A percentile compares a stretch with the other conserved stretches of the same genome.
phyloP scores from a whole-genome alignment of 2,329 filamentous ascomycete species.

The Alternaria rosae region DNA sequence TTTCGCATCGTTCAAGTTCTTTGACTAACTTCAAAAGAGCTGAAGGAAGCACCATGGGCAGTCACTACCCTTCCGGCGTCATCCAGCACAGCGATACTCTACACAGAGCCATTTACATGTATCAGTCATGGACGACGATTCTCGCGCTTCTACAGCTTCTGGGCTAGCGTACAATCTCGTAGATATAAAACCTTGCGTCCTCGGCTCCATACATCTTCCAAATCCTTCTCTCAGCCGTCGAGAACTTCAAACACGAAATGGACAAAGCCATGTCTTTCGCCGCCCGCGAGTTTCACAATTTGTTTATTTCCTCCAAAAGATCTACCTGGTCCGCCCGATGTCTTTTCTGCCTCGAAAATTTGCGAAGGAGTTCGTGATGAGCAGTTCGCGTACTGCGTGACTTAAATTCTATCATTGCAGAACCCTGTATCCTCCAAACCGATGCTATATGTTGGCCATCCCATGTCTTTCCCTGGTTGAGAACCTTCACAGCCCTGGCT shows the following conservation, averaged over 20 bases:
- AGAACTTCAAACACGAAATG: too few species aligned
- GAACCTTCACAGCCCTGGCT: background rate
- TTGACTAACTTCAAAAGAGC: background rate
- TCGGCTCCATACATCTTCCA: background rate
- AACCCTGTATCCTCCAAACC: background rate
- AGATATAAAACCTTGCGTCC: background rate
- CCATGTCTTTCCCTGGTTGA: background rate
- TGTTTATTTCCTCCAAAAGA: background rate
- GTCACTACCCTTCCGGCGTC: fast-evolving
- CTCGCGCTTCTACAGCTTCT: background rate
- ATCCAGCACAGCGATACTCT: background rate
- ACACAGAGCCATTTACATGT: background rate
- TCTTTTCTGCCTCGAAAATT: background rate
- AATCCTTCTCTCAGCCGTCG: too few species aligned
- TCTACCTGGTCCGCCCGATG: background rate
- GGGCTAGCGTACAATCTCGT: background rate
- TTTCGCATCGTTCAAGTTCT: background rate
- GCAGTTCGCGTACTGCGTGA: background rate
- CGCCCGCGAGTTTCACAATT: fast-evolving
- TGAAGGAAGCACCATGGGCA: background rate
- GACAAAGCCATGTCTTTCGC: too few species aligned
- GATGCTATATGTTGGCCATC: too few species aligned
- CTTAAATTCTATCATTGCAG: background rate
- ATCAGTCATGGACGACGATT: background rate
- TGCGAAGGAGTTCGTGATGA: too few species aligned